phyloP scores from a whole-genome alignment of 177 flowering plant genomes.

The Tripterygium wilfordii region DNA sequence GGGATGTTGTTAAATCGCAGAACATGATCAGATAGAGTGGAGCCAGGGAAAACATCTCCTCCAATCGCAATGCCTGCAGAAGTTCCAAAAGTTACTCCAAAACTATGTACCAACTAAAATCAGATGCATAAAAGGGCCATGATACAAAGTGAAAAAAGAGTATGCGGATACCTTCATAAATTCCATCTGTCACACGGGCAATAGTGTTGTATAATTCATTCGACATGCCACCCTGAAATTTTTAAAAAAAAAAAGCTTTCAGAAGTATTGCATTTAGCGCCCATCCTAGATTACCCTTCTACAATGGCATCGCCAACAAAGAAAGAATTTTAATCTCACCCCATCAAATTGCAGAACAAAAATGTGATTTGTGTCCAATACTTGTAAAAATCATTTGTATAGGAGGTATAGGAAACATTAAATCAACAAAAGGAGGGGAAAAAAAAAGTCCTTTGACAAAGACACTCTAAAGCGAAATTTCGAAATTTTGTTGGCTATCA shows the following conservation, averaged over 20 bases:
- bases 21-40: slow-evolving; percentile 96
- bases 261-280: too few relatives aligned
- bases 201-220: slow-evolving; percentile 89
- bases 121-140: neutral
- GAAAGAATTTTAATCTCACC: too few relatives aligned
- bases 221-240: slow-evolving; percentile 95
- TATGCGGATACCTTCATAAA: slow-evolving; percentile 72
- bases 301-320: too few relatives aligned
- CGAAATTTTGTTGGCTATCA: too few relatives aligned
- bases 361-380: too few relatives aligned
- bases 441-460: too few relatives aligned
- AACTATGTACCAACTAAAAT: slow-evolving; percentile 1
- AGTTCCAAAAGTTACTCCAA: slow-evolving; percentile 5
- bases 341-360: too few relatives aligned
- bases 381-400: too few relatives aligned
- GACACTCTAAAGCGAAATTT: too few relatives aligned
- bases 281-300: too few relatives aligned
- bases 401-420: too few relatives aligned
- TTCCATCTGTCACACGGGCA: slow-evolving; percentile 98
- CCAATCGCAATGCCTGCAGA: slow-evolving; percentile 92
- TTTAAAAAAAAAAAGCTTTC: neutral
- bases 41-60: slow-evolving; percentile 99
- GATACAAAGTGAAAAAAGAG: neutral
- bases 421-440: too few relatives aligned
- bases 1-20: slow-evolving; percentile 95